These are phyloP conservation scores for Fremontodendron californicum DNA, from an alignment of 345 rosid species.

Conservation along the genomic window DNA sequence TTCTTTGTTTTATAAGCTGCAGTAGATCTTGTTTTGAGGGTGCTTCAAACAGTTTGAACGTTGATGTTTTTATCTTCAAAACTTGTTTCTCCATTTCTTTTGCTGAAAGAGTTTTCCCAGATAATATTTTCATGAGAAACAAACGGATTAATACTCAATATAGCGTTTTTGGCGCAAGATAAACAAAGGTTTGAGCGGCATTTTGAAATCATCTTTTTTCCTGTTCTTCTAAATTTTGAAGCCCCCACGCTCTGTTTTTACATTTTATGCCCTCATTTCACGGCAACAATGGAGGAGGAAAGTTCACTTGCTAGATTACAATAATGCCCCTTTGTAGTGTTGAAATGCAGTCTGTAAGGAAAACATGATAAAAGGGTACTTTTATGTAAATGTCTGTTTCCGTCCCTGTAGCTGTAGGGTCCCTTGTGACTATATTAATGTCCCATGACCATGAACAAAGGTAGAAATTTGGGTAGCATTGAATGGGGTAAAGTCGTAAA, in stretches of 20 bases:
- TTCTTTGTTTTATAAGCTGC: conserved; percentile 1
- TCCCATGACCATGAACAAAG: conserved; percentile 21
- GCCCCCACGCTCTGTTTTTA: conserved; percentile 31
- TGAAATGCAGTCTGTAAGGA: not conserved
- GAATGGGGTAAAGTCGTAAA: conserved; percentile 14
- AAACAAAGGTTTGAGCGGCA: conserved; percentile 16
- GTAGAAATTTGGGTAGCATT: conserved; percentile 18
- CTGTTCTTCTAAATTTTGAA: conserved; percentile 13
- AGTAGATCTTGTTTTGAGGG: conserved; percentile 14
- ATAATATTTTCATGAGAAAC: conserved; percentile 25
- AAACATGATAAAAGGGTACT: conserved; percentile 23
- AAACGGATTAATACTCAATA: conserved; percentile 20
- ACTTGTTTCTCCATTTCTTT: not conserved
- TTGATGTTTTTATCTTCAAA: not conserved
- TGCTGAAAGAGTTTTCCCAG: not conserved
- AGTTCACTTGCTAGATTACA: conserved; percentile 29
- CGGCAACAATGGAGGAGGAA: conserved; percentile 55
- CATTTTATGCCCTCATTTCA: conserved; percentile 37
- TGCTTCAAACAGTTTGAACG: not conserved
- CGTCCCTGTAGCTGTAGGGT: conserved; percentile 25
- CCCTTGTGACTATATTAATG: conserved; percentile 29
- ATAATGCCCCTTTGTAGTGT: conserved; percentile 26
- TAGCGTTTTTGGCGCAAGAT: not conserved
- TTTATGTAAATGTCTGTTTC: conserved; percentile 21
- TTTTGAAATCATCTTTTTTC: conserved; percentile 6